Evolutionary conservation across 2,329 filamentous ascomycete species (phyloP), one percentile per base, ranked within the genome.

Genomic region (Fusarium longipes): DNA sequence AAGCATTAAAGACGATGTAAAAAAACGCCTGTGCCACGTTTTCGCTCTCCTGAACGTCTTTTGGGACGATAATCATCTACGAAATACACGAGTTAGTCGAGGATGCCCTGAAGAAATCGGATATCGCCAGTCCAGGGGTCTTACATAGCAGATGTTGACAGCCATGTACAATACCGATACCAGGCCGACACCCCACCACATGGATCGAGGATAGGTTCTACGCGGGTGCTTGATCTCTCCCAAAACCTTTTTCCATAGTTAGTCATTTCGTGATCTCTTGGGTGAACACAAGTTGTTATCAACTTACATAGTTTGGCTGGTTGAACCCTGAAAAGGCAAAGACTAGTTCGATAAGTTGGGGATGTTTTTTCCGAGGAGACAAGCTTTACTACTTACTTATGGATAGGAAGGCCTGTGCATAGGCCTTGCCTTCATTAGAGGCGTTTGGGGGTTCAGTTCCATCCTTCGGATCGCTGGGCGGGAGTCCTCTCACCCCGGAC

Each of bases 51-150:
- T 42, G 39, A 0, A n/a, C 39, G 8, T 12, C 3, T 8, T 2
- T 4, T 5, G 39, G 39, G 17, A 42, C 39, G 2, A 42, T 1
- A 11, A 42, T 2, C 22, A 42, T 42, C 39, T 42, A 17, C 2
- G 39, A 8, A 17, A 10, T 15, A 8, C 22, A 14, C n/a, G 6
- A 12, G 10, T 42, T 8, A 25, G 22, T 42, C 22, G 2, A 3
- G 1, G 2, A 42, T 42, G 0, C 4, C 2, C n/a, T 14, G 22
- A 10, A n/a, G 1, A 25, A n/a, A n/a, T 8, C 1, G 3, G 10
- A 42, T 14, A 25, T 3, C 15, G 15, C 22, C 4, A 8, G n/a
- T n/a, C n/a, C n/a, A n/a, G n/a, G n/a, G 10, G 6, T 6, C 39
- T 42, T 42, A 42, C 39, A 25, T 42, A 42, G 17, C 39, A 42